These are phyloP conservation scores for Fusarium begoniae DNA, from an alignment of 2,329 filamentous ascomycete genomes.

Conservation along the genomic window DNA sequence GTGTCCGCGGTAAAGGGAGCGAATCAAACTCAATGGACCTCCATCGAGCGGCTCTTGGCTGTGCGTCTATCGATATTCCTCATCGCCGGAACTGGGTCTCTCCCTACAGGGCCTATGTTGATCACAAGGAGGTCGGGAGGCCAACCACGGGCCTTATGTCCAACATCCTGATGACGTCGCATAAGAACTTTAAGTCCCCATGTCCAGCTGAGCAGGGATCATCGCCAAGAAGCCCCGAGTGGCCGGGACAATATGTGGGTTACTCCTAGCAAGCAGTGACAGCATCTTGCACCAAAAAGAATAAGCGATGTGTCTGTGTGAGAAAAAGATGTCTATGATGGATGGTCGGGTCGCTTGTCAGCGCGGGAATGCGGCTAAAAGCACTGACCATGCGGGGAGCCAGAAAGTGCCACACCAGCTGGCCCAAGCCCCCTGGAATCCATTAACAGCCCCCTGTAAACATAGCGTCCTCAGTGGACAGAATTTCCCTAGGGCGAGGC, in stretches of 20 bases:
- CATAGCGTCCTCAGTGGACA: slow-evolving; percentile 24
- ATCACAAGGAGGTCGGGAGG: slow-evolving; percentile 15
- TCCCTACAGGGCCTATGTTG: slow-evolving; percentile 9
- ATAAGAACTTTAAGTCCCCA: slow-evolving; percentile 30
- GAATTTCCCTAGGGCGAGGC: slow-evolving; percentile 33
- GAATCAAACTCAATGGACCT: slow-evolving; percentile 1
- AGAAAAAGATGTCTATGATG: neutral
- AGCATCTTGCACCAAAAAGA: neutral
- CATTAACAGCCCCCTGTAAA: slow-evolving; percentile 7
- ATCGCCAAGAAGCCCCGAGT: slow-evolving; percentile 19
- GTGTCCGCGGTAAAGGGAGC: slow-evolving; percentile 25
- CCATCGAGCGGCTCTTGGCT: slow-evolving; percentile 6
- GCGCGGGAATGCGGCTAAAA: slow-evolving; percentile 34
- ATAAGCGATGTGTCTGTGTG: neutral
- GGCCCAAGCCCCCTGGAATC: slow-evolving; percentile 13
- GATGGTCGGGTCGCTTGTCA: slow-evolving; percentile 29
- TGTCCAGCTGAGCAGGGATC: slow-evolving; percentile 38
- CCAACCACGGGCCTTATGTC: slow-evolving; percentile 10
- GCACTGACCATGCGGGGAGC: slow-evolving; percentile 24
- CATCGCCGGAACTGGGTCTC: neutral
- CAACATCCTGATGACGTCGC: slow-evolving; percentile 8
- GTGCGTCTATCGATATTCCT: slow-evolving; percentile 1
- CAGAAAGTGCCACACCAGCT: slow-evolving; percentile 1
- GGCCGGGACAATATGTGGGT: slow-evolving; percentile 2
- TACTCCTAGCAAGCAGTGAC: slow-evolving; percentile 8